A percentile compares a stretch with the other conserved stretches of the same genome.
These are phyloP conservation scores for Endoconidiophora laricicola DNA, from an alignment of 2,329 filamentous ascomycete genomes.

Conservation along the genomic window DNA sequence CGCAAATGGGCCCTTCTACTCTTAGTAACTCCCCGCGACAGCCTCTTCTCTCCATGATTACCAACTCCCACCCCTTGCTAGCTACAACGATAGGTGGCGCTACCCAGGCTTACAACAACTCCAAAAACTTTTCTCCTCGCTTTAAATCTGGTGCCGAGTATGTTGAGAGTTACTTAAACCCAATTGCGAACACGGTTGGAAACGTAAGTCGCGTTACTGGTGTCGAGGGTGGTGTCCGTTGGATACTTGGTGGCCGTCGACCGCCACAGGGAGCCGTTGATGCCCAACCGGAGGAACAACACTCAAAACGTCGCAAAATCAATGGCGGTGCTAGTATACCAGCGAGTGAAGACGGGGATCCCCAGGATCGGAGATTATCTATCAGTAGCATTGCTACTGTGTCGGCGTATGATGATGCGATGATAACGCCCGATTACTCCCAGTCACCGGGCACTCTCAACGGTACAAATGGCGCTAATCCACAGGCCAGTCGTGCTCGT, in stretches of 20 bases:
- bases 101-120: slow-evolving; percentile 67
- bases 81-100: slow-evolving; percentile 74
- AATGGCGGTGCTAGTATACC: slow-evolving; percentile 22
- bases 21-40: slow-evolving; percentile 32
- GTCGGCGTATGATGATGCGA: slow-evolving; percentile 6
- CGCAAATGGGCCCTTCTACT: slow-evolving; percentile 6
- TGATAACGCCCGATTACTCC: slow-evolving; percentile 7
- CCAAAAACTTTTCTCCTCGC: slow-evolving; percentile 78
- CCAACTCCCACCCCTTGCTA: slow-evolving; percentile 72
- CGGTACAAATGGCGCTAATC: slow-evolving; percentile 16
- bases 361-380: slow-evolving; percentile 15
- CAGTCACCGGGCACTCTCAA: slow-evolving; percentile 17
- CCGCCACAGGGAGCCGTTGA: slow-evolving; percentile 31
- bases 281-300: slow-evolving; percentile 26
- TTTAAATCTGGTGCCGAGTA: slow-evolving; percentile 85
- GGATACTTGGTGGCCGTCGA: slow-evolving; percentile 53
- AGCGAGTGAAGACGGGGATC: slow-evolving; percentile 16
- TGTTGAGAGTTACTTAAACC: slow-evolving; percentile 74
- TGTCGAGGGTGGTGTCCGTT: slow-evolving; percentile 71
- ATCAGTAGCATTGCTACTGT: slow-evolving; percentile 10
- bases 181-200: slow-evolving; percentile 72
- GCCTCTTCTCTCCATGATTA: slow-evolving; percentile 71
- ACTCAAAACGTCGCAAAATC: slow-evolving; percentile 38
- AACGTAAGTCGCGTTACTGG: slow-evolving; percentile 72
- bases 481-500: not conserved